Percentiles rank a stretch among this genome's conserved stretches.
Conservation (phyloP, 2,329 filamentous ascomycete species). For the Sporothrix brunneoviolacea region DNA sequence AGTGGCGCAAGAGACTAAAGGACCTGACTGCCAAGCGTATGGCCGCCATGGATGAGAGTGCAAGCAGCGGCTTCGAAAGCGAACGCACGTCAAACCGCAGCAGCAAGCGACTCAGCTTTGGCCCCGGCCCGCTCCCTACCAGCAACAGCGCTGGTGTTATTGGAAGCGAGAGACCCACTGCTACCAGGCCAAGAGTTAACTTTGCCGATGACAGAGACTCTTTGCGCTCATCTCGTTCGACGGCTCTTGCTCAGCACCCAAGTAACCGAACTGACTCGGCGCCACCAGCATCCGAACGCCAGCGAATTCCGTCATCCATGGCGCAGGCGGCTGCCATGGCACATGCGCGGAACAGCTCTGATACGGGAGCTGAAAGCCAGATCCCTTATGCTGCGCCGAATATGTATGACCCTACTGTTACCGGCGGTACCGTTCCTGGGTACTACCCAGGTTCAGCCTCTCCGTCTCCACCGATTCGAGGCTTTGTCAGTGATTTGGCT, state of each 20-base stretch:
- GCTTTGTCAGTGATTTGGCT: slow-evolving; percentile 38
- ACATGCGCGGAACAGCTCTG: slow-evolving; percentile 44
- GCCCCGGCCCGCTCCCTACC: slow-evolving; percentile 24
- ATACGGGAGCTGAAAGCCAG: slow-evolving; percentile 28
- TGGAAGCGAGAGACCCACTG: slow-evolving; percentile 21
- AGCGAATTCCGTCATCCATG: slow-evolving; percentile 30
- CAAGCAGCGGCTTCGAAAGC: slow-evolving; percentile 29
- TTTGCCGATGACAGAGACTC: slow-evolving; percentile 51
- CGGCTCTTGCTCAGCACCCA: slow-evolving; percentile 36
- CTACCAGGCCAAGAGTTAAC: slow-evolving; percentile 38
- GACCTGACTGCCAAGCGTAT: slow-evolving; percentile 78
- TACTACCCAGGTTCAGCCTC: slow-evolving; percentile 2
- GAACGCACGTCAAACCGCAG: slow-evolving; percentile 52
- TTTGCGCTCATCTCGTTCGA: slow-evolving; percentile 46
- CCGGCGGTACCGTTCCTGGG: not conserved
- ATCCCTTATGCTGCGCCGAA: slow-evolving; percentile 11
- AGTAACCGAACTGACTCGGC: slow-evolving; percentile 43
- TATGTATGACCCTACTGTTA: not conserved
- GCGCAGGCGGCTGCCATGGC: slow-evolving; percentile 22
- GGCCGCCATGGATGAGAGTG: slow-evolving; percentile 52
- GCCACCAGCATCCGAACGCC: slow-evolving; percentile 36
- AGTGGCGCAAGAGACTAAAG: slow-evolving; percentile 87
- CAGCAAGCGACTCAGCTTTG: slow-evolving; percentile 50
- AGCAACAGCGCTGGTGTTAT: slow-evolving; percentile 18
- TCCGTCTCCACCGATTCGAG: slow-evolving; percentile 29